These are phyloP conservation scores for Rubroshorea leprosula DNA, from an alignment of 345 rosid genomes.

Conservation along the genomic window DNA sequence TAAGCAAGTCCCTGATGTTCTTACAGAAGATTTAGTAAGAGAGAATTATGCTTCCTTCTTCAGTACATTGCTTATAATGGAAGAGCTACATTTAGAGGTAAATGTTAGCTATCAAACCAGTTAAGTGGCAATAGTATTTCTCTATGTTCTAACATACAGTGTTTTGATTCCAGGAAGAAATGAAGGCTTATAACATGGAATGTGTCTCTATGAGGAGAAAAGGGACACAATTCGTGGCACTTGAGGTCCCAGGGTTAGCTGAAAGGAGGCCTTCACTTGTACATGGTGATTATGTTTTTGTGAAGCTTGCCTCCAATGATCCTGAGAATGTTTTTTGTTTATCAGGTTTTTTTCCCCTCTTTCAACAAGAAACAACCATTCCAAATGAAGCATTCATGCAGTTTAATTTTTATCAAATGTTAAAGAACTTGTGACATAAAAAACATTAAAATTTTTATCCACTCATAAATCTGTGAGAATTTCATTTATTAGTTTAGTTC, in stretches of 20 bases:
- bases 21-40: slow-evolving; percentile 24
- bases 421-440: too few relatives aligned
- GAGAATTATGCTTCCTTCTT: slow-evolving; percentile 42
- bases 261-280: slow-evolving; percentile 65
- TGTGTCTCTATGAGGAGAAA: slow-evolving; percentile 35
- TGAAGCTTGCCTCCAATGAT: slow-evolving; percentile 17
- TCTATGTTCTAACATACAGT: not conserved
- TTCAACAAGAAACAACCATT: not conserved
- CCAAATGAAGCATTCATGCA: not conserved
- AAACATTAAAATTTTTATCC: too few relatives aligned
- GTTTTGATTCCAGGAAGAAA: slow-evolving; percentile 35
- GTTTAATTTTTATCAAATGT: not conserved
- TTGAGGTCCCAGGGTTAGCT: slow-evolving; percentile 54
- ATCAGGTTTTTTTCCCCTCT: slow-evolving; percentile 25
- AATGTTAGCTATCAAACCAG: not conserved
- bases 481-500: too few relatives aligned
- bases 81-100: slow-evolving; percentile 58
- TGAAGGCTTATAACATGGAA: slow-evolving; percentile 45
- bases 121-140: not conserved
- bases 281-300: slow-evolving; percentile 44
- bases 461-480: too few relatives aligned
- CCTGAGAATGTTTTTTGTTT: slow-evolving; percentile 12
- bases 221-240: slow-evolving; percentile 33
- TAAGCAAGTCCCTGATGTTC: slow-evolving; percentile 28
- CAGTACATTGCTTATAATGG: slow-evolving; percentile 41